These are phyloP conservation scores for Vanrija humicola DNA, from an alignment of 1,284 basidiomycete species.

Conservation along the genomic window DNA sequence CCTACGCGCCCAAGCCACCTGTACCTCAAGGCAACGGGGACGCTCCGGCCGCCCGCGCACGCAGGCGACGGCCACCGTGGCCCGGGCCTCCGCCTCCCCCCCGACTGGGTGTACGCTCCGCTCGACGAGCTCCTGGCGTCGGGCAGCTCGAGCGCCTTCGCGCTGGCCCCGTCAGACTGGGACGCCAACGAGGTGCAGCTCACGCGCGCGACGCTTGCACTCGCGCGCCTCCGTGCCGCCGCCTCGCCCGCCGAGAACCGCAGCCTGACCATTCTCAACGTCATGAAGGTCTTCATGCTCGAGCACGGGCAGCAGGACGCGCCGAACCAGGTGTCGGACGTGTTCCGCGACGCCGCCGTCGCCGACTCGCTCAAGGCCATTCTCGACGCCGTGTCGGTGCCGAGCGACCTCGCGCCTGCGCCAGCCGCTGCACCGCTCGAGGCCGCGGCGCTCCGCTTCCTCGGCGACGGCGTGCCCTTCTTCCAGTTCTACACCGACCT, in stretches of 20 bases:
- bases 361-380: constrained; percentile 59
- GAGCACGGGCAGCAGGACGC: constrained; percentile 58
- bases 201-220: constrained; percentile 61
- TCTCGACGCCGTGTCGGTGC: constrained; percentile 44
- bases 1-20: constrained; percentile 38
- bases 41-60: constrained; percentile 40
- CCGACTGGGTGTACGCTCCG: constrained; percentile 70
- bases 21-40: constrained; percentile 48
- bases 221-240: constrained; percentile 45
- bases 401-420: background rate
- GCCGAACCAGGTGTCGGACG: constrained; percentile 53
- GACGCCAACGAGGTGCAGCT: constrained; percentile 75
- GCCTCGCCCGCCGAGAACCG: constrained; percentile 39
- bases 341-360: constrained; percentile 55
- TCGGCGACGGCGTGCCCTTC: constrained; percentile 66
- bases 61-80: background rate
- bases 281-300: constrained; percentile 94
- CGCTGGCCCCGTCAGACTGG: constrained; percentile 66
- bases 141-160: constrained; percentile 67
- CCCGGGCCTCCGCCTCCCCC: constrained; percentile 61
- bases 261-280: constrained; percentile 58
- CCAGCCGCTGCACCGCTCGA: constrained; percentile 54
- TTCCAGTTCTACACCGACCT: constrained; percentile 94
- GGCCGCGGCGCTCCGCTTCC: constrained; percentile 58
- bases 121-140: constrained; percentile 79